Evolutionary conservation across 2,329 filamentous ascomycete genomes (phyloP).

Genomic region (Epichloe aotearoae): DNA sequence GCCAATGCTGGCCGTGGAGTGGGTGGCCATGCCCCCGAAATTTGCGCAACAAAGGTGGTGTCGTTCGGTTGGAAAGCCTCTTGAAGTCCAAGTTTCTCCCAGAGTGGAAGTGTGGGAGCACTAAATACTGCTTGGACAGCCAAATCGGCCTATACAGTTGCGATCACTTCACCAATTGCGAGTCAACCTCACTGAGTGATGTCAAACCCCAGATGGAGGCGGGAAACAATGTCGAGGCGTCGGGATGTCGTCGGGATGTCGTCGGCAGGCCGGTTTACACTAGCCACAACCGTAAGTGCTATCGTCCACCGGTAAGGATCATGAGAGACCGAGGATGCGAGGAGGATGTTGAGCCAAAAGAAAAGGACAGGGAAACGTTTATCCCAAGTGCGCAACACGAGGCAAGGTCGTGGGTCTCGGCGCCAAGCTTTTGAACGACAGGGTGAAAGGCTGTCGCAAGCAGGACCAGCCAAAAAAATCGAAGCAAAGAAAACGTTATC

Average conservation of each 20-base stretch:
- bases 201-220: not conserved
- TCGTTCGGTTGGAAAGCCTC: not conserved
- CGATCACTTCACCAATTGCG: not conserved
- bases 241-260: not conserved
- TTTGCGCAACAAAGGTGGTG: not conserved
- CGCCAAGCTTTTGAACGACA: not conserved
- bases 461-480: slow-evolving; percentile 39
- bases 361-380: not conserved
- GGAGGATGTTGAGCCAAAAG: not conserved
- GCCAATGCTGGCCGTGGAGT: slow-evolving; percentile 13
- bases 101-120: not conserved
- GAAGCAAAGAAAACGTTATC: not conserved
- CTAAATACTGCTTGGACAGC: not conserved
- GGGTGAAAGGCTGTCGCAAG: not conserved
- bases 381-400: not conserved
- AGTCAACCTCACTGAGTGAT: not conserved
- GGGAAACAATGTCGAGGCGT: not conserved
- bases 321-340: not conserved
- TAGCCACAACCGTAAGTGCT: not conserved
- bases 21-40: slow-evolving; percentile 19
- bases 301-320: not conserved
- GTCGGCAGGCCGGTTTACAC: not conserved
- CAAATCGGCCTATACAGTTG: not conserved
- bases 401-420: not conserved
- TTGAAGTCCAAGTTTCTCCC: not conserved